These are phyloP conservation scores for Fusarium anthophilum DNA, from an alignment of 2,329 filamentous ascomycete genomes.

Conservation along the genomic window DNA sequence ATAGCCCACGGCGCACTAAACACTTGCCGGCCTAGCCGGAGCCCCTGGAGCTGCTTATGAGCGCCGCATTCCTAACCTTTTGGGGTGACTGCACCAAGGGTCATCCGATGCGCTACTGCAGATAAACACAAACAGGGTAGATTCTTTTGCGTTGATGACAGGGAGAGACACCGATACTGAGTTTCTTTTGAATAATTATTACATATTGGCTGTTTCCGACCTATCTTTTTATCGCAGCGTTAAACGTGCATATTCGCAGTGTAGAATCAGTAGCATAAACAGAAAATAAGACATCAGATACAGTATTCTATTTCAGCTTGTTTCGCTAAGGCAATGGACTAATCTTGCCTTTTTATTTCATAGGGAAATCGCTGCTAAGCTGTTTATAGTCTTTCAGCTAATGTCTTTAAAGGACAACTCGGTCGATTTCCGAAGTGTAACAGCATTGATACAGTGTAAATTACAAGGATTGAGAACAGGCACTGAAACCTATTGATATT, in stretches of 20 bases:
- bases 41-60: neutral
- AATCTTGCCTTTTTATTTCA: neutral
- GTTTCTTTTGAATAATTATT: neutral
- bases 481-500: too few relatives aligned
- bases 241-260: neutral
- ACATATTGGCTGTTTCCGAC: neutral
- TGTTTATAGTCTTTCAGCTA: too few relatives aligned
- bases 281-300: neutral
- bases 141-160: neutral
- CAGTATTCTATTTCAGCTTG: neutral
- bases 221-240: neutral
- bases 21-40: neutral
- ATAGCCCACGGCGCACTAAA: neutral
- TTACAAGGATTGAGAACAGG: too few relatives aligned
- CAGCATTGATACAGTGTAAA: fast-evolving
- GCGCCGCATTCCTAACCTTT: neutral
- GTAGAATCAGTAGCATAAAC: too few relatives aligned
- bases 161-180: neutral
- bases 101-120: neutral
- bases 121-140: neutral
- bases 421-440: neutral
- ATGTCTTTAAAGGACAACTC: neutral
- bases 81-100: neutral
- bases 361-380: fast-evolving
- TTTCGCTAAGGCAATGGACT: neutral